Base-by-base conservation (phyloP, 345 rosid genomes). In the Lumnitzera littorea region DNA sequence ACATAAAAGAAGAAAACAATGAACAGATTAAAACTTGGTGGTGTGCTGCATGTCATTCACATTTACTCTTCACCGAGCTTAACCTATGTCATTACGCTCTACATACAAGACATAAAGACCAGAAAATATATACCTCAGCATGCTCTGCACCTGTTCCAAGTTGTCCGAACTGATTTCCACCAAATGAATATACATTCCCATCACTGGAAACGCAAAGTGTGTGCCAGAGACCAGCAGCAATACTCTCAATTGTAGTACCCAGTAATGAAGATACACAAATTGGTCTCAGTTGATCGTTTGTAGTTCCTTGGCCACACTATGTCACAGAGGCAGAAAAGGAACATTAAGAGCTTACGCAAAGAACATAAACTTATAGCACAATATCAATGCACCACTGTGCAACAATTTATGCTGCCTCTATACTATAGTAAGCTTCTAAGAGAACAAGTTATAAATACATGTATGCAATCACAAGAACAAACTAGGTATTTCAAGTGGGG, bases 81-180 rank as follows among this genome's bases (percentile, higher is more conserved):
- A 27, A 1, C 31, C 1, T 27, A 27, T 27, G 31, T 27, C 5
- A 7, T 36, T 36, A 36, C 43, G 13, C 25, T 23, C 46, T 57
- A 16, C 24, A 46, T 12, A 27, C 15, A 23, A 36, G 49, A 16
- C 16, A 57, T 6, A 5, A 25, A 41, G 3, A 16, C 1, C 10
- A 36, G 43, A 17, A 53, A 13, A 31, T 2, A 50, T 11, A 0
- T 80, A 86, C 98, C 95, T 91, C 92, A 48, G 64, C 77, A 46
- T 82, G 91, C n/a, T 83, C 89, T 50, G 69, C 75, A 56, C 86
- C 95, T 24, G 95, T 84, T 62, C 98, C 98, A 50, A 87, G 52
- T 57, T 91, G 96, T 49, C 89, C 98, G 62, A 87, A 91, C 68
- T 91, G 98, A 67, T 87, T 89, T n/a, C 96, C 96, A 53, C 98